phyloP scores from a whole-genome alignment of 306 rosid species.

The Adenanthera pavonina region DNA sequence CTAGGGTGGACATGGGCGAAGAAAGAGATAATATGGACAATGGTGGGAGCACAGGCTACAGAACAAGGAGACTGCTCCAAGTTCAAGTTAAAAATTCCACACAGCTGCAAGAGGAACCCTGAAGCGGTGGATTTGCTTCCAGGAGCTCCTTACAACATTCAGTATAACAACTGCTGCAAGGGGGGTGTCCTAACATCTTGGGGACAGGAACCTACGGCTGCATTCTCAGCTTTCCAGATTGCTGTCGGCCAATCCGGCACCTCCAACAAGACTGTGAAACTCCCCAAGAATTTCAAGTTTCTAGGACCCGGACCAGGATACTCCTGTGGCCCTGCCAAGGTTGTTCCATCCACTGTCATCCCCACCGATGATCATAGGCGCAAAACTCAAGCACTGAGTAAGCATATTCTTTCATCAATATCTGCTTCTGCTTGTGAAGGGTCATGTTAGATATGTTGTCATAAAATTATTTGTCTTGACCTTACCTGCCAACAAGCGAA shows the following conservation, averaged over 20 bases:
- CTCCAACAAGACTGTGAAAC: conserved; percentile 71
- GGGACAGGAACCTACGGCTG: conserved; percentile 71
- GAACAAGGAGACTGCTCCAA: conserved; percentile 88
- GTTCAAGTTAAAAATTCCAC: conserved; percentile 68
- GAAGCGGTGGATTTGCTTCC: conserved; percentile 72
- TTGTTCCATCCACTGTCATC: conserved; percentile 64
- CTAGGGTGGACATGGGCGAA: conserved; percentile 86
- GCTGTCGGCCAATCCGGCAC: conserved; percentile 78
- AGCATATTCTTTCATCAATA: conserved; percentile 29
- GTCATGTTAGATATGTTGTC: too few species aligned
- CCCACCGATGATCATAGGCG: conserved; percentile 64
- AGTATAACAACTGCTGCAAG: conserved; percentile 67
- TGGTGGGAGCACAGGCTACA: conserved; percentile 83
- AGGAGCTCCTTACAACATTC: conserved; percentile 75
- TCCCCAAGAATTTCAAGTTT: conserved; percentile 70
- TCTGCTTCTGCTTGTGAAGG: background rate
- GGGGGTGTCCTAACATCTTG: conserved; percentile 81
- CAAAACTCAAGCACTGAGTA: conserved; percentile 73
- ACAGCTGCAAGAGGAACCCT: conserved; percentile 75
- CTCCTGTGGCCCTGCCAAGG: conserved; percentile 71
- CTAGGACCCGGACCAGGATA: conserved; percentile 82
- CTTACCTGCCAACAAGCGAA: background rate
- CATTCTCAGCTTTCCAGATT: conserved; percentile 77
- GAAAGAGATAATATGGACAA: conserved; percentile 71
- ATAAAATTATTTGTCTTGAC: too few species aligned